Percentiles rank a stretch among this genome's conserved stretches.
These are phyloP conservation scores for Chlamydomonas eustigma DNA, from an alignment of 139 green algal genomes.

Conservation along the genomic window DNA sequence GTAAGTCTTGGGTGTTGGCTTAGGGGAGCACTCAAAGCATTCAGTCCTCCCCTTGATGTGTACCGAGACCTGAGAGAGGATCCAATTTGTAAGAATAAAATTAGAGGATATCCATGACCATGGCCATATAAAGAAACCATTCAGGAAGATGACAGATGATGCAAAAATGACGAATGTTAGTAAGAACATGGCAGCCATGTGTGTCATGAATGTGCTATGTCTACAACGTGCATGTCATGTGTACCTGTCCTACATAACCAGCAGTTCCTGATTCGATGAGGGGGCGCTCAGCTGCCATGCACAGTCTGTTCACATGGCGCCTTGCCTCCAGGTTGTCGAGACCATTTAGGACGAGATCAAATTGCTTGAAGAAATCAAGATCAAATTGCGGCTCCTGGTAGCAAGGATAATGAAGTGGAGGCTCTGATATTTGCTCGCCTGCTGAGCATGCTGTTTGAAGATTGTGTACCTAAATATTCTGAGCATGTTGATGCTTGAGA, in stretches of 20 bases:
- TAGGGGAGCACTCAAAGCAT: constrained; percentile 95
- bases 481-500: neutral
- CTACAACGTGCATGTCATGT: neutral
- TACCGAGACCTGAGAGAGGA: constrained; percentile 73
- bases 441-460: too few species aligned
- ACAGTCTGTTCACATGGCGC: constrained; percentile 77
- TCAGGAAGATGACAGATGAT: too few species aligned
- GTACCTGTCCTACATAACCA: constrained; percentile 86
- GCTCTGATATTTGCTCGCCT: too few species aligned
- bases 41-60: constrained; percentile 77
- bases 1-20: constrained; percentile 83
- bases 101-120: too few species aligned
- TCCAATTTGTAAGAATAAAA: too few species aligned
- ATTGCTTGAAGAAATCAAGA: constrained; percentile 84
- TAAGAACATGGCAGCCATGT: too few species aligned
- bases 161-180: too few species aligned
- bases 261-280: constrained; percentile 93
- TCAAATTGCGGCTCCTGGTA: constrained; percentile 73
- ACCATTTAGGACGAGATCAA: constrained; percentile 94
- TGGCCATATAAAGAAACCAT: too few species aligned
- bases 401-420: too few species aligned
- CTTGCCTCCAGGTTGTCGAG: constrained; percentile 92
- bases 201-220: too few species aligned
- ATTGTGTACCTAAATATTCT: constrained; percentile 3
- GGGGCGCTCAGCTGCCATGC: constrained; percentile 78